Evolutionary conservation across 2,329 filamentous ascomycete species (phyloP).

Genomic region (Parascedosporium putredinis): DNA sequence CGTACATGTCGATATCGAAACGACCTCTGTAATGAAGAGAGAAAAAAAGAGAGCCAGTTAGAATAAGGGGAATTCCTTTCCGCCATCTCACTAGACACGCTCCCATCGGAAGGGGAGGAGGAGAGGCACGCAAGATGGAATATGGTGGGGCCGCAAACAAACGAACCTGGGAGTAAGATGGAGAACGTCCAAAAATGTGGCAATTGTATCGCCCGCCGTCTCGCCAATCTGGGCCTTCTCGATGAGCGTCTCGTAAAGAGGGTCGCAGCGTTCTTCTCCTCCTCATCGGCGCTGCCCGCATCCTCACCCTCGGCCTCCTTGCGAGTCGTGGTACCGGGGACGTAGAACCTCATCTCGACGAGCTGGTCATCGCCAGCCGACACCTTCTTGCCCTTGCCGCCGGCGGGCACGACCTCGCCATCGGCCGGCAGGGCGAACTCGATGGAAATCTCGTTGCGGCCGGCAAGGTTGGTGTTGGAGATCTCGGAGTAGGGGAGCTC

Average conservation of each 20-base stretch:
- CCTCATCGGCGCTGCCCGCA: constrained; percentile 54
- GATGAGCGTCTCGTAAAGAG: constrained; percentile 95
- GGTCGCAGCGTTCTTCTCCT: constrained; percentile 90
- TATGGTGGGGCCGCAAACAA: no score
- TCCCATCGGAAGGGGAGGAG: no score
- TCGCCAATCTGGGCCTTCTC: constrained; percentile 99
- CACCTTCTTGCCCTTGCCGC: constrained; percentile 79
- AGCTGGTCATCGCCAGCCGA: constrained; percentile 84
- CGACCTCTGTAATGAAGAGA: constrained; percentile 61
- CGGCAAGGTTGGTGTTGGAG: constrained; percentile 92
- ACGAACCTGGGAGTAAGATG: constrained; percentile 84
- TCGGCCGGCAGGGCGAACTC: constrained; percentile 76
- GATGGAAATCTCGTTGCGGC: constrained; percentile 94
- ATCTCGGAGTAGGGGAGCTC: constrained; percentile 97
- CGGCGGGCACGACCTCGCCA: constrained; percentile 49
- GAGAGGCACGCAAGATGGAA: no score
- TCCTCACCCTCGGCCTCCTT: constrained; percentile 60
- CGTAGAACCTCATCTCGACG: constrained; percentile 98
- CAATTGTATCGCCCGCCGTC: constrained; percentile 95
- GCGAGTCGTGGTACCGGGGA: constrained; percentile 79
- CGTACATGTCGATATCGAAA: constrained; percentile 99
- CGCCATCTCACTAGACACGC: background rate
- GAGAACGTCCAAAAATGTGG: constrained; percentile 90
- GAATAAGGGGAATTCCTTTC: constrained; percentile 1
- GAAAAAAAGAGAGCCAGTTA: constrained; percentile 16